Evolutionary conservation across 1,284 basidiomycete species (phyloP), one percentile per base, ranked within the genome.

Genomic region (Ustilago esculenta): DNA sequence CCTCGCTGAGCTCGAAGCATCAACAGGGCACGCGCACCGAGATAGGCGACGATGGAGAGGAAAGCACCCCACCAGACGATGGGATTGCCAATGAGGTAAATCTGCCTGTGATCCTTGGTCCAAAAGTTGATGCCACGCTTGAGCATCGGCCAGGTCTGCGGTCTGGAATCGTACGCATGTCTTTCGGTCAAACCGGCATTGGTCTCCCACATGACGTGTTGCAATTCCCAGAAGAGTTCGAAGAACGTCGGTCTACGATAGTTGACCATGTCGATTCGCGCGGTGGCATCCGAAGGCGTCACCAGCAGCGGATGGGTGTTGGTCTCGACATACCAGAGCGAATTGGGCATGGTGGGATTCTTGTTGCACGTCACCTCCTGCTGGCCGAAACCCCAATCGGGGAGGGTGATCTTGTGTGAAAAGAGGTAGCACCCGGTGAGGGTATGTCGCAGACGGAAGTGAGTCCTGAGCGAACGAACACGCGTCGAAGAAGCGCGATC

Each of bases 321-420:
- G 4, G 92, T 95, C 85, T 99, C 96, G 47, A 98, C 85, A 77
- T 88, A 94, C 96, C 96, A 98, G 59, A 98, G 82, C 52, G 93
- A 94, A 82, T 98, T 98, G 5, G 87, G 88, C 82, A 86, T 86
- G 25, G 91, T 90, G 4, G 95, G 94, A 78, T 97, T 95, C 86
- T 94, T 94, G 84, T 97, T 97, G 84, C 94, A 97, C 0, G 94
- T 97, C 4, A 84, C 95, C 81, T 99, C 96, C 82, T 98, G 96
- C 83, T 98, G 96, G 75, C 97, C 94, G 76, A 88, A 98, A 0
- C 89, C 96, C 96, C 96, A 98, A 10, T 96, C 91, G 0, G 96
- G 96, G 4, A 99, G 84, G 83, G 96, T 94, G 77, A 98, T 90
- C 83, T 94, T 95, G 85, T 98, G 96, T 43, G 92, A 94, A 86